Percentiles rank a stretch among this genome's conserved stretches.
Evolutionary conservation across 176 grass and related monocot species (phyloP).

Genomic region (Chloris gayana): DNA sequence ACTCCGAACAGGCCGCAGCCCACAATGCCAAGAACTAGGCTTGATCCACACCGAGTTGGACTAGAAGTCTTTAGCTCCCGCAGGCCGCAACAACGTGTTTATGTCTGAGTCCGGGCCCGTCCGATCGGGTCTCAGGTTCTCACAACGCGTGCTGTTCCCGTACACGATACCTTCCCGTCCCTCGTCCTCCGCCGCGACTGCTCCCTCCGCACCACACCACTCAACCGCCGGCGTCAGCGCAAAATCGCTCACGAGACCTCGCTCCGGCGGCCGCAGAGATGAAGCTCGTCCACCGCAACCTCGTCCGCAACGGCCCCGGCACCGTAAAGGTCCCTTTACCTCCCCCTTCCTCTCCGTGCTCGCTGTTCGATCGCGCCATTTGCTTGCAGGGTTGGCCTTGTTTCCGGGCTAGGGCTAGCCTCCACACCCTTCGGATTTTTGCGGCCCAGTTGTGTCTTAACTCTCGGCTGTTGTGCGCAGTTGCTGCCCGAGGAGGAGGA

Average conservation of each 20-base stretch:
- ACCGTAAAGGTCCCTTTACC: slow-evolving; percentile 57
- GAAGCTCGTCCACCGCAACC: slow-evolving; percentile 64
- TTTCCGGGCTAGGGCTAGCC: background rate
- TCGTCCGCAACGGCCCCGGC: slow-evolving; percentile 70
- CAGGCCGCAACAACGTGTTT: background rate
- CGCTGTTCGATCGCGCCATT: background rate
- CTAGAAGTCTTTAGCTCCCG: background rate
- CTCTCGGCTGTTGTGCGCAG: slow-evolving; percentile 26
- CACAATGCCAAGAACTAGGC: background rate
- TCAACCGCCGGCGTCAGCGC: background rate
- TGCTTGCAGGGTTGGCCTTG: slow-evolving; percentile 5
- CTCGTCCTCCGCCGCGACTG: slow-evolving; percentile 20
- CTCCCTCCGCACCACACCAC: background rate
- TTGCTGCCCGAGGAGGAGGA: slow-evolving; percentile 88
- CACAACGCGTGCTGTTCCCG: background rate
- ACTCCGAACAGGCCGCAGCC: background rate
- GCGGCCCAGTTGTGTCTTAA: background rate
- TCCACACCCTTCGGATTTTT: background rate
- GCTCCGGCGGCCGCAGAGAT: slow-evolving; percentile 34
- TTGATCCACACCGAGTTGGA: background rate
- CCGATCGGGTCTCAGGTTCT: background rate
- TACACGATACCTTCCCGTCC: background rate
- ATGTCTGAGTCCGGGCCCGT: background rate
- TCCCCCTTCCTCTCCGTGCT: background rate
- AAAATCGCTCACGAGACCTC: background rate